Conservation (phyloP, 495 filamentous ascomycete genomes). For the Penicillium turbatum region DNA sequence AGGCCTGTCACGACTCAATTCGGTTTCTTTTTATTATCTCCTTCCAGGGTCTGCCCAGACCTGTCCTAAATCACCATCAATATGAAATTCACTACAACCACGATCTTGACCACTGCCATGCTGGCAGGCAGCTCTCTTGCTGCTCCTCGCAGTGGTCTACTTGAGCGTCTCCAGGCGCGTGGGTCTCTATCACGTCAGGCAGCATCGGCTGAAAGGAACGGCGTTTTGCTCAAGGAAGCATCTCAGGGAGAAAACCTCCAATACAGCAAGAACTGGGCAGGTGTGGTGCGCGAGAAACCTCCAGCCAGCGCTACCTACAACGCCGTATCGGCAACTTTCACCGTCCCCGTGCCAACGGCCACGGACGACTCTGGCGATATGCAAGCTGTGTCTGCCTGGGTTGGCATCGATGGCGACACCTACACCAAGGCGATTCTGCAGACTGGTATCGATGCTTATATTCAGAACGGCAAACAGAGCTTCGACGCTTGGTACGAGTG, state of each 20-base stretch:
- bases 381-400: conserved; percentile 58
- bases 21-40: background rate
- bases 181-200: conserved; percentile 25
- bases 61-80: background rate
- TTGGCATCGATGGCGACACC: conserved; percentile 58
- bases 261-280: conserved; percentile 60
- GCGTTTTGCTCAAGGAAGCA: conserved; percentile 17
- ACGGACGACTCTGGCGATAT: conserved; percentile 28
- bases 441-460: conserved; percentile 57
- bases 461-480: conserved; percentile 30
- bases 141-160: conserved; percentile 24
- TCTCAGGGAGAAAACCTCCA: conserved; percentile 24
- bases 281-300: conserved; percentile 47
- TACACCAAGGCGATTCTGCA: conserved; percentile 56
- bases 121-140: conserved; percentile 26
- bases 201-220: conserved; percentile 15
- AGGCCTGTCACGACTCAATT: background rate
- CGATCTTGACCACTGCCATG: conserved; percentile 21
- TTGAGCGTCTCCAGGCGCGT: conserved; percentile 28
- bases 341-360: conserved; percentile 48
- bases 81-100: conserved; percentile 27
- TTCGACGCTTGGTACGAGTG: conserved; percentile 64
- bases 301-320: conserved; percentile 45
- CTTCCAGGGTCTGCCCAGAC: background rate
- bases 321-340: conserved; percentile 52